Evolutionary conservation across 1,139 yeast species (phyloP).

Genomic region (Suhomyces yuchorum): DNA sequence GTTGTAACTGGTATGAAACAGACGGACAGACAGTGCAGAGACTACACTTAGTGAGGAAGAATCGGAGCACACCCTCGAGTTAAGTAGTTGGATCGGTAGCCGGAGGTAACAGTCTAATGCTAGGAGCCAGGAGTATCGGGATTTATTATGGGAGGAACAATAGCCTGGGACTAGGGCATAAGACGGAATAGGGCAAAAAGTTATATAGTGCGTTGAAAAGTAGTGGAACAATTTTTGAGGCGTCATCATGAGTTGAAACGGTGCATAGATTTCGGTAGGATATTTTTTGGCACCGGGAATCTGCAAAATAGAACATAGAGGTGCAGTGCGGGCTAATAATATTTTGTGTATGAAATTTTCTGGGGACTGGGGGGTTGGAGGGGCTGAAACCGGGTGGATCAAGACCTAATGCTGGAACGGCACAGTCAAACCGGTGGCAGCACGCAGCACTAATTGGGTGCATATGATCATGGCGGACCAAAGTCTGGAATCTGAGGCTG

Average conservation of each 20-base stretch:
- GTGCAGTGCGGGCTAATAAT: neutral
- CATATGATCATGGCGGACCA: too few relatives aligned
- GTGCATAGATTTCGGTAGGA: constrained; percentile 4
- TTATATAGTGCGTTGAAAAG: constrained; percentile 3
- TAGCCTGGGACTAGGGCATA: neutral
- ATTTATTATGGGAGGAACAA: constrained; percentile 7
- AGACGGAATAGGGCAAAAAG: constrained; percentile 6
- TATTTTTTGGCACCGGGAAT: constrained; percentile 4
- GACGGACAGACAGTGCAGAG: neutral
- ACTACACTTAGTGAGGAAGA: neutral
- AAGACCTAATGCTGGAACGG: too few relatives aligned
- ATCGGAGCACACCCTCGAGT: constrained; percentile 1
- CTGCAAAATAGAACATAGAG: constrained; percentile 2
- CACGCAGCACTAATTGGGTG: too few relatives aligned
- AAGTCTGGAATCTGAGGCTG: too few relatives aligned
- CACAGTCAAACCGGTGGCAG: too few relatives aligned
- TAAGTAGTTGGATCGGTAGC: constrained; percentile 3
- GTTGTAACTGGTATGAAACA: neutral
- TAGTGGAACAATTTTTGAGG: constrained; percentile 5
- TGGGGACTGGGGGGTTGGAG: neutral
- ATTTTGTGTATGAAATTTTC: neutral
- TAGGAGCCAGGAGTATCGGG: constrained; percentile 8
- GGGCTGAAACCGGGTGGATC: neutral
- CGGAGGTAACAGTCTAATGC: constrained; percentile 9
- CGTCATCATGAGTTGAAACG: constrained; percentile 2